A percentile compares a stretch with the other conserved stretches of the same genome.
Evolutionary conservation across 2,329 filamentous ascomycete species (phyloP).

Genomic region (Scytalidium lignicola): DNA sequence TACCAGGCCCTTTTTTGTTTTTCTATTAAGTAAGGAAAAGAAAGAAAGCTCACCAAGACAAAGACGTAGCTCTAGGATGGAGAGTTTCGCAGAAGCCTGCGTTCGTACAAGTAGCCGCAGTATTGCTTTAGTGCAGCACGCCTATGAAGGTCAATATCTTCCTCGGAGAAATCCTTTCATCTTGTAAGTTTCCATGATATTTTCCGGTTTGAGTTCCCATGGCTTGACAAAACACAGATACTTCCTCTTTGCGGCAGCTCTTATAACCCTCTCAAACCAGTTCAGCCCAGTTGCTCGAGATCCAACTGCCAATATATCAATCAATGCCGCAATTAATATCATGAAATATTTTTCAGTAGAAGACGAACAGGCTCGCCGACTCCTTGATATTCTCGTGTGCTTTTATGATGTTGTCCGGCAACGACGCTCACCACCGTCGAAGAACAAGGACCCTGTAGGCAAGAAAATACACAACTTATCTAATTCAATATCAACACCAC

Average conservation of each 20-base stretch:
- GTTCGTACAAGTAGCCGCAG: slow-evolving; percentile 46
- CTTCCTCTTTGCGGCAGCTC: slow-evolving; percentile 49
- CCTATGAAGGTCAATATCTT: slow-evolving; percentile 39
- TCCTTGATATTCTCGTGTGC: slow-evolving; percentile 44
- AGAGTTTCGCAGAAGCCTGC: slow-evolving; percentile 45
- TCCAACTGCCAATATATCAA: slow-evolving; percentile 33
- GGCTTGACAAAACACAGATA: slow-evolving; percentile 34
- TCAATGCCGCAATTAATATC: slow-evolving; percentile 40
- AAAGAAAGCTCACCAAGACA: slow-evolving; percentile 25
- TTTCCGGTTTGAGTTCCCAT: no score
- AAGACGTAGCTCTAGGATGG: slow-evolving; percentile 30
- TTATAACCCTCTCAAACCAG: slow-evolving; percentile 53
- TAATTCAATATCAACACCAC: not conserved
- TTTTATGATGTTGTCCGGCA: slow-evolving; percentile 38
- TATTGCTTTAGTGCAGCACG: slow-evolving; percentile 41
- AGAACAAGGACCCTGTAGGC: not conserved
- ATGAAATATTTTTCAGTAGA: slow-evolving; percentile 42
- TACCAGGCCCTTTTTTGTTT: slow-evolving; percentile 59
- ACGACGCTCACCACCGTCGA: not conserved
- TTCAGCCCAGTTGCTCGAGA: slow-evolving; percentile 46
- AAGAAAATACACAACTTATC: not conserved
- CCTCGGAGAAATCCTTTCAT: slow-evolving; percentile 50
- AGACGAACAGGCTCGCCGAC: slow-evolving; percentile 44
- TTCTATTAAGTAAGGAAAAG: slow-evolving; percentile 42
- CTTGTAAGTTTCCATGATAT: slow-evolving; percentile 39